A percentile compares a stretch with the other conserved stretches of the same genome.
Conservation (phyloP, 441 rosid genomes). For the Populus trichocarpa region DNA sequence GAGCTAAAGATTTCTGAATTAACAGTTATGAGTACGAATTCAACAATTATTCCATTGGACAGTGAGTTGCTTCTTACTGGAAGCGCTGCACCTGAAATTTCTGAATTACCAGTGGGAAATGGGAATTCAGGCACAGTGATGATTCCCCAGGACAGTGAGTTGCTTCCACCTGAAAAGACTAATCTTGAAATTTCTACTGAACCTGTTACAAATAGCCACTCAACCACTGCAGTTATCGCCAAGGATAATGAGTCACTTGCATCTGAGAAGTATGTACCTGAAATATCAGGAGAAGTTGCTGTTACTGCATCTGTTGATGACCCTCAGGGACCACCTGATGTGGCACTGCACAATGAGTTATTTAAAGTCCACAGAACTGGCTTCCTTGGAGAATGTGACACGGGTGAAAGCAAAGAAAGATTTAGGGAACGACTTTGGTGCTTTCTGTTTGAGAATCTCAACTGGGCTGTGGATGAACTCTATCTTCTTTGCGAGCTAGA, state of each 20-base stretch:
- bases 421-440: conserved; percentile 82
- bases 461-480: conserved; percentile 82
- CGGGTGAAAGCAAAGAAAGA: conserved; percentile 74
- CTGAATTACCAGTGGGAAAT: conserved; percentile 2
- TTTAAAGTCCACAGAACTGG: conserved; percentile 29
- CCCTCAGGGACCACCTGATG: conserved; percentile 20
- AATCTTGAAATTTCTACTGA: conserved; percentile 17
- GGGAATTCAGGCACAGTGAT: background rate
- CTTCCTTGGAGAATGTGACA: conserved; percentile 42
- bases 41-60: conserved; percentile 21
- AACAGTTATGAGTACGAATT: conserved; percentile 15
- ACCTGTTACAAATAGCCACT: conserved; percentile 17
- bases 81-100: conserved; percentile 24
- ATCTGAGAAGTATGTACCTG: conserved; percentile 27
- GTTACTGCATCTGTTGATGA: conserved; percentile 21
- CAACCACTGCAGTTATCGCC: conserved; percentile 13
- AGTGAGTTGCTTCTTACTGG: conserved; percentile 18
- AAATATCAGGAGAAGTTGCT: conserved; percentile 27
- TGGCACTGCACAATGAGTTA: conserved; percentile 12
- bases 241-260: conserved; percentile 25
- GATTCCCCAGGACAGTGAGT: conserved; percentile 7
- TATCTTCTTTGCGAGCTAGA: conserved; percentile 81
- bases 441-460: conserved; percentile 80
- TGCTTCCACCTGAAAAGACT: conserved; percentile 1
- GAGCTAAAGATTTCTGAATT: conserved; percentile 22